Evolutionary conservation across 495 filamentous ascomycete genomes (phyloP), one percentile per base, ranked within the genome.

Genomic region (Talaromyces borbonicus): DNA sequence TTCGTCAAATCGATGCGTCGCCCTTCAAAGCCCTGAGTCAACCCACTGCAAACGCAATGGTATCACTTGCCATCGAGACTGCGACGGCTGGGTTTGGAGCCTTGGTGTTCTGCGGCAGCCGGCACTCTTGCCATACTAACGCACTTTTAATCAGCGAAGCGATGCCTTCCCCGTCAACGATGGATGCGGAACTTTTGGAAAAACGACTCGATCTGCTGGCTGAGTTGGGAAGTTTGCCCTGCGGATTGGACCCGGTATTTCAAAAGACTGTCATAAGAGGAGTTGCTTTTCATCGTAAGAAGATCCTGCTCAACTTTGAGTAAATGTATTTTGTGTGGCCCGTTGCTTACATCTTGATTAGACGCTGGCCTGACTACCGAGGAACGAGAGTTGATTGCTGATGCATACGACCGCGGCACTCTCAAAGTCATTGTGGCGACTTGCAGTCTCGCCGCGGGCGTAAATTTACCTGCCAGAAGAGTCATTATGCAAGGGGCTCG

Each of bases 391-490:
- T 60, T 87, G 15, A 73, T 90, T 39, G 80, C 82, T 3, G 71
- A 71, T 27, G 81, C 84, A 8, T 92, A 89, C 51, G 83, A 90
- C 54, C 62, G 67, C 24, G 84, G 86, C 1, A 62, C 73, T 3
- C 51, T 92, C 23, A 85, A 78, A 51, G 77, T 87, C 1, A 79
- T 88, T 27, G 82, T 86, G 12, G 87, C 86, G 15, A 92, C 86
- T 11, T 87, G 84, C 48, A 87, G 83, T 50, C 77, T 92, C 47
- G 85, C 86, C n/a, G 85, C 86, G 30, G 86, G 86, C 9, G 84
- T 92, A 33, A 92, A 92, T 61, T 68, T 86, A 32, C 77, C 75
- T 2, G 86, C 86, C 8, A 67, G 86, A 50, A 66, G 86, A 52
- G 86, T 92, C 3, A 87, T 92, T 29, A 75, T 92, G 23, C 81